Base-by-base conservation (phyloP, 2,329 filamentous ascomycete species). In the Botryotinia narcissicola region DNA sequence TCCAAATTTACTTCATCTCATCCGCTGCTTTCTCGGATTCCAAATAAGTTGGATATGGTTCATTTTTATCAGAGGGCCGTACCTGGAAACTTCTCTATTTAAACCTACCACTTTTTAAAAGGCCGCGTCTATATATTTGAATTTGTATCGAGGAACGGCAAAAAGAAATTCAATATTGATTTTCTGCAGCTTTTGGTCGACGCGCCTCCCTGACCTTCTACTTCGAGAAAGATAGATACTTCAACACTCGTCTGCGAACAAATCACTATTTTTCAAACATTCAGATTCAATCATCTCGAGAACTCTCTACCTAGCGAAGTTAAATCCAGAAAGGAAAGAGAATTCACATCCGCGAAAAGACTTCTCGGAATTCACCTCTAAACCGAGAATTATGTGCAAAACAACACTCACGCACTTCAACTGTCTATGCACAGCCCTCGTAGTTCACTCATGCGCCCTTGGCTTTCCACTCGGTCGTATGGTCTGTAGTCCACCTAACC, bases 361-460 rank as follows among this genome's bases (percentile, higher is more conserved):
- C 37, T n/a, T 32, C 18, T 32, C 5, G 10, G 3, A 29, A 16
- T 29, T 57, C n/a, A 29, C n/a, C 6, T 4, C 2, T 25, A 42
- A 16, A 20, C 16, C 25, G n/a, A 20, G 16, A 46, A 35, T n/a
- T 12, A 69, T 69, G 66, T 69, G 66, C 37, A 69, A 69, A 32
- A 57, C 66, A 57, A 69, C 66, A 1, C 66, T 32, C 48, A 69
- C 66, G 5, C 66, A 69, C 51, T 69, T 32, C 48, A 32, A 5
- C 10, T 69, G 66, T n/a, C 20, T 22, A 37, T 69, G 66, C 37
- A 69, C 12, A 14, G 35, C 51, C 0, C 66, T 69, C 10, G 22
- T 69, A 7, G 66, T 69, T 0, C 66, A 69, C 20, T 69, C 66
- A 6, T 69, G 66, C 18, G 48, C 35, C 12, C n/a, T 57, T 1